phyloP scores from a whole-genome alignment of 1,139 yeast genomes.

The Saccharomycopsis hybrid region DNA sequence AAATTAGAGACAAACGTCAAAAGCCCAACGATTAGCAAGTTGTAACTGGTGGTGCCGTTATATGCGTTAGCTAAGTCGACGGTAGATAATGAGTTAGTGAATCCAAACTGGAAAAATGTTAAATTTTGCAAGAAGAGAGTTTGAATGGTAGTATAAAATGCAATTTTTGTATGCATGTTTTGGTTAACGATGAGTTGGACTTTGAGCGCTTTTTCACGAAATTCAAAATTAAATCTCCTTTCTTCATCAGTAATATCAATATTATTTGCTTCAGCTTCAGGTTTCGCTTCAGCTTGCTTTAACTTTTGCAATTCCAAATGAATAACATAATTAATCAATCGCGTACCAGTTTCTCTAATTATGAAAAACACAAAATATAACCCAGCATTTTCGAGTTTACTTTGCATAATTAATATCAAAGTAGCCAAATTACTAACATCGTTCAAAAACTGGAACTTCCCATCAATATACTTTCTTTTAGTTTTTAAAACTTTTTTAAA shows the following conservation, averaged over 20 bases:
- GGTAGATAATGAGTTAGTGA: slow-evolving; percentile 87
- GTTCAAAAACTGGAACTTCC: slow-evolving; percentile 29
- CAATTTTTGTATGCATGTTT: slow-evolving; percentile 15
- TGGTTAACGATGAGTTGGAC: slow-evolving; percentile 3
- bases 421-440: slow-evolving; percentile 43
- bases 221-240: too few species aligned
- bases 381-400: slow-evolving; percentile 64
- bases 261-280: background rate
- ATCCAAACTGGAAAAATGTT: slow-evolving; percentile 81
- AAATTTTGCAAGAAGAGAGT: slow-evolving; percentile 54
- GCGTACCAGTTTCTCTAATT: slow-evolving; percentile 29
- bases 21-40: slow-evolving; percentile 66
- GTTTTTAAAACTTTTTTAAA: slow-evolving; percentile 22
- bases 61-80: slow-evolving; percentile 88
- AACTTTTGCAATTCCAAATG: slow-evolving; percentile 4
- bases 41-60: slow-evolving; percentile 68
- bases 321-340: slow-evolving; percentile 8
- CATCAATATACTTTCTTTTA: slow-evolving; percentile 17
- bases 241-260: slow-evolving; percentile 1
- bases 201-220: too few species aligned
- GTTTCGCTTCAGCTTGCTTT: background rate
- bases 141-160: slow-evolving; percentile 21
- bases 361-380: slow-evolving; percentile 48
- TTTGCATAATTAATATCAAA: slow-evolving; percentile 60
- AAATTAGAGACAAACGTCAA: slow-evolving; percentile 79